Conservation (phyloP, 208 protist genomes). For the Phytomonas francai region DNA sequence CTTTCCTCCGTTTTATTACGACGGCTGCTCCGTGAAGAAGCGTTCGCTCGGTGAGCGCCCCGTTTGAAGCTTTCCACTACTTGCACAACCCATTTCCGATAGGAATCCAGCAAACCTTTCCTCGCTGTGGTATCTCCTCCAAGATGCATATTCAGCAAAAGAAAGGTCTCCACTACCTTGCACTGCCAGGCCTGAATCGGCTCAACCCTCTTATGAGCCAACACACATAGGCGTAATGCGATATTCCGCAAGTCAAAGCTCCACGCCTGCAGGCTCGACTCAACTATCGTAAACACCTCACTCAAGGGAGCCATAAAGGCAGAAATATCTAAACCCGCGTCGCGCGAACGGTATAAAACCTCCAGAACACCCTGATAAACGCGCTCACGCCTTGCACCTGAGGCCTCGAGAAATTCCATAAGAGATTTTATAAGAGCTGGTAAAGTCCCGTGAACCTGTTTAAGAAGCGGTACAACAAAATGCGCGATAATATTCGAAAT, state of each 20-base stretch:
- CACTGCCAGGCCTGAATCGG: conserved; percentile 39
- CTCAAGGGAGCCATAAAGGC: conserved; percentile 34
- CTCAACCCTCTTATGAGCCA: conserved; percentile 35
- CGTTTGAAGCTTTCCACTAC: conserved; percentile 30
- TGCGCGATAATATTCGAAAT: conserved; percentile 70
- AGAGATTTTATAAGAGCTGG: conserved; percentile 20
- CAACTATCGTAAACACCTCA: conserved; percentile 28
- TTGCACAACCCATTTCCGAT: conserved; percentile 67
- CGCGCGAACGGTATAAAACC: conserved; percentile 50
- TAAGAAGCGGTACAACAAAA: conserved; percentile 74
- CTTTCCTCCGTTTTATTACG: background rate
- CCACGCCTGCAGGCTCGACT: conserved; percentile 31
- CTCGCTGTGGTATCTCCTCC: conserved; percentile 73
- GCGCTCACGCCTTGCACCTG: conserved; percentile 16
- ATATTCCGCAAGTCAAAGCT: conserved; percentile 59
- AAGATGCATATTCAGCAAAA: conserved; percentile 70
- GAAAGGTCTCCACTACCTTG: conserved; percentile 60
- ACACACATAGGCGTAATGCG: conserved; percentile 57
- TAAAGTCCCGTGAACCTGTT: conserved; percentile 21
- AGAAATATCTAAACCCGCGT: conserved; percentile 47
- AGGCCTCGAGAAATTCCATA: background rate
- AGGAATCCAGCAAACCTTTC: conserved; percentile 45
- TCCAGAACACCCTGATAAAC: conserved; percentile 70
- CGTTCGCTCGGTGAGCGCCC: background rate
- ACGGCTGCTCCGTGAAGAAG: background rate